Base-by-base conservation (phyloP, 2,329 filamentous ascomycete species). In the Scedosporium boydii region DNA sequence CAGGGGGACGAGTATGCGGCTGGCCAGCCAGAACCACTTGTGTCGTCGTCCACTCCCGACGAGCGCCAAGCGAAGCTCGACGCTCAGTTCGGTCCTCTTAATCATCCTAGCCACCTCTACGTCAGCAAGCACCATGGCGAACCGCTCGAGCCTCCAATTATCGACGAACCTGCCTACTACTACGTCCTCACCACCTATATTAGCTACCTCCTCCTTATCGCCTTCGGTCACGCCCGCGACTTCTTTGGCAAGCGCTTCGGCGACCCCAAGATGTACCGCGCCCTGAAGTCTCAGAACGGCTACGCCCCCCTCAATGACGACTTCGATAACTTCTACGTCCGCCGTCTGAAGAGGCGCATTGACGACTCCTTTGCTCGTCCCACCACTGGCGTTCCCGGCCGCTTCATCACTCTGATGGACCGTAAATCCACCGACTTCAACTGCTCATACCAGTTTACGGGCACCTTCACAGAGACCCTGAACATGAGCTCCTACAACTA, bases 401-500 rank as follows among this genome's bases (percentile, higher is more conserved):
- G 95, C 66, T 97, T 86, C 78, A 96, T 99, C 70, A 98, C 91
- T 26, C 81, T 99, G 46, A 83, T 98, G 68, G 93, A 98, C 75
- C 91, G 95, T 71, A 88, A 86, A 69, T 96, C 93, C 2, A 84
- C 93, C 71, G 91, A 99, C 72, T 92, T 91, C 80, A 99, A 99
- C 77, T 83, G 88, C 70, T 88, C 89, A 63, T 99, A 96, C 80
- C 85, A 90, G 72, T 87, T 92, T 75, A 93, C 90, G 1, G 95
- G 95, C 63, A 96, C 91, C 58, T 88, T 86, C 64, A 98, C 93
- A 1, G 91, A 99, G 76, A 98, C 95, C 0, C 80, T 99, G 69
- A 99, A 99, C 77, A 89, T 99, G 88, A 97, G 93, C 79, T 99
- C 95, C 1, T 99, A 99, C 83, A 99, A 99, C 77, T 99, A 99